Evolutionary conservation across 2,329 filamentous ascomycete species (phyloP), one percentile per base, ranked within the genome.

Genomic region (Fonsecaea pugnacius): DNA sequence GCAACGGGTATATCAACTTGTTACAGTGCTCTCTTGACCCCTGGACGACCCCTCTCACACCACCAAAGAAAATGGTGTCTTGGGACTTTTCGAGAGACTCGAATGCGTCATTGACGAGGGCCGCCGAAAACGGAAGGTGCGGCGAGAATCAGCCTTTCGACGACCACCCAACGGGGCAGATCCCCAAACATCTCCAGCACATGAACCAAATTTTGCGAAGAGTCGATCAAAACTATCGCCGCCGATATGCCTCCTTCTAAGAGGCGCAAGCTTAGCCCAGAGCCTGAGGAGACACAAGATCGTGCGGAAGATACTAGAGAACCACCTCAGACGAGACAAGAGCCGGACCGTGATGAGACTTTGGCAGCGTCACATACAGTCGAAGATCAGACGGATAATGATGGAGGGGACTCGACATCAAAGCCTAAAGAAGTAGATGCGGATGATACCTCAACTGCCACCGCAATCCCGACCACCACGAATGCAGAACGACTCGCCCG

Each of bases 401-500:
- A 30, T 24, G 12, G 14, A 30, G 21, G 24, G 35, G 48, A 63
- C 38, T 52, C 54, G 7, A 40, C 32, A 32, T 16, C 46, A 33
- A 21, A 40, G 18, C 43, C 50, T 8, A 27, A 63, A 38, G 57
- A 50, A 18, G 12, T 50, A 32, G 33, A 35, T 30, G 33, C 21
- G 10, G 58, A 46, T 8, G 36, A n/a, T 21, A 24, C 54, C 30
- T n/a, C 60, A 21, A 52, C 60, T n/a, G 36, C 59, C 16, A 58
- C 36, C 16, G 10, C 63, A 9, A 8, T 63, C 32, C 27, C 67
- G 18, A 21, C 58, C 33, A 53, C 30, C 10, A n/a, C 60, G 18
- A 56, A 56, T 32, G 48, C 66, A 18, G 70, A 70, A 55, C 64
- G 71, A 30, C 56, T 70, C 3, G 70, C 71, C 16, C 71, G 71